These are phyloP conservation scores for Dactylorhiza incarnata DNA, from an alignment of 106 monocot species.

Conservation along the genomic window DNA sequence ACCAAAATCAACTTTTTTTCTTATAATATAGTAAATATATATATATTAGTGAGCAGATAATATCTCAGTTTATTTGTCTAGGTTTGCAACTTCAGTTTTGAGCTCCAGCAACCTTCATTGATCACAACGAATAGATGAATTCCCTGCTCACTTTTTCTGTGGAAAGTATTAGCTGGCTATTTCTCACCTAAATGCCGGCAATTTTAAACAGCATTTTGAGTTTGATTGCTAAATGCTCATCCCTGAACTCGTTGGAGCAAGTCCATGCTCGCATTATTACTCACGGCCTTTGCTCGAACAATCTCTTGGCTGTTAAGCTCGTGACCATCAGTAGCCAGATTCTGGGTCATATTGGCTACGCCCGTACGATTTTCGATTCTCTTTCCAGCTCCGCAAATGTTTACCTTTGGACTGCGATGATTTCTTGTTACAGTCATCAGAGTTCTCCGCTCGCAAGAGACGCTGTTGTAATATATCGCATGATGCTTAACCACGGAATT, in stretches of 20 bases:
- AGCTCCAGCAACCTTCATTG: not conserved
- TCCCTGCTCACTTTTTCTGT: not conserved
- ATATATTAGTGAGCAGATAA: too few relatives aligned
- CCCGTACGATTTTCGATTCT: conserved; percentile 25
- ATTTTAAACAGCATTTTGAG: conserved; percentile 10
- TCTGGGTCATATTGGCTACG: conserved; percentile 26
- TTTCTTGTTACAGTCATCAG: conserved; percentile 23
- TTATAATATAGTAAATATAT: too few relatives aligned
- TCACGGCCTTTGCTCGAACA: conserved; percentile 15
- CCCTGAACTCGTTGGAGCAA: conserved; percentile 28
- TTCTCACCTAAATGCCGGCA: conserved; percentile 11
- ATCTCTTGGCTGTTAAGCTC: conserved; percentile 39
- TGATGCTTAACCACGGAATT: conserved; percentile 32
- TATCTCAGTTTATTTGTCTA: not conserved
- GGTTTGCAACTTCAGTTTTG: not conserved
- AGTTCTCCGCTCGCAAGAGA: conserved; percentile 10
- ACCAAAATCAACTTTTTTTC: too few relatives aligned
- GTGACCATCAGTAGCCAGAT: conserved; percentile 21
- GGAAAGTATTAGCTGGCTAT: not conserved
- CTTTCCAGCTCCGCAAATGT: conserved; percentile 31
- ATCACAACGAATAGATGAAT: not conserved
- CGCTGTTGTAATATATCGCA: conserved; percentile 23
- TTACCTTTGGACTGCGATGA: conserved; percentile 43
- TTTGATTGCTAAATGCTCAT: conserved; percentile 21
- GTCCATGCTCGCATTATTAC: conserved; percentile 24